Base-by-base conservation (phyloP, 441 rosid species). In the Erysimum pusillum region DNA sequence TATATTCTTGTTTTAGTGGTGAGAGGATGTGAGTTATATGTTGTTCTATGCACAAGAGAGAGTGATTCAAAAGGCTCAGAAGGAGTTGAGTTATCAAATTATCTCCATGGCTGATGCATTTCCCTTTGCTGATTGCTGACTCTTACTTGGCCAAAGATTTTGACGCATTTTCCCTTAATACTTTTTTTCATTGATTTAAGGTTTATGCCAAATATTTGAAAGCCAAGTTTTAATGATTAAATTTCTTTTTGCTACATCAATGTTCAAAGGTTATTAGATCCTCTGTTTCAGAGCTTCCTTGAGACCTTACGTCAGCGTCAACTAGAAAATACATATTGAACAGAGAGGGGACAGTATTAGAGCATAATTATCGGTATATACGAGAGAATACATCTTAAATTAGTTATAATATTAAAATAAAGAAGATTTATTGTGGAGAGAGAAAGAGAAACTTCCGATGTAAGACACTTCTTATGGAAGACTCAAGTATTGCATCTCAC, bases 1-100 rank as follows among this genome's bases (percentile, higher is more conserved):
- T n/a, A n/a, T n/a, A n/a, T n/a, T n/a, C n/a, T n/a, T n/a, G n/a
- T n/a, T n/a, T n/a, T n/a, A 25, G 69, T 83, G 25, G 98, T 93
- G 61, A 88, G 96, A 84, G 90, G 89, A 63, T 90, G 96, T 15
- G 91, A 93, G 64, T 44, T 93, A 93, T 54, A 91, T 93, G 98
- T 70, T 84, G 68, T 92, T 94, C 78, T 92, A 94, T 65, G 97
- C 83, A 62, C 97, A 89, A 83, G 89, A 90, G 79, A 85, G 17
- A 77, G 82, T 89, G 67, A 82, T 87, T 79, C 74, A 81, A 76
- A 88, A 87, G 81, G 87, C 86, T 28, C 84, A 81, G 14, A 86
- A 87, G 72, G 94, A 89, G 57, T 74, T 76, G 78, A 83, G 83
- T 69, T 73, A 78, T 66, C 63, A 72, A 67, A 75, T 52, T 42